Evolutionary conservation across 23 red algal species (phyloP).

Genomic region (Cyanidium caldarium): DNA sequence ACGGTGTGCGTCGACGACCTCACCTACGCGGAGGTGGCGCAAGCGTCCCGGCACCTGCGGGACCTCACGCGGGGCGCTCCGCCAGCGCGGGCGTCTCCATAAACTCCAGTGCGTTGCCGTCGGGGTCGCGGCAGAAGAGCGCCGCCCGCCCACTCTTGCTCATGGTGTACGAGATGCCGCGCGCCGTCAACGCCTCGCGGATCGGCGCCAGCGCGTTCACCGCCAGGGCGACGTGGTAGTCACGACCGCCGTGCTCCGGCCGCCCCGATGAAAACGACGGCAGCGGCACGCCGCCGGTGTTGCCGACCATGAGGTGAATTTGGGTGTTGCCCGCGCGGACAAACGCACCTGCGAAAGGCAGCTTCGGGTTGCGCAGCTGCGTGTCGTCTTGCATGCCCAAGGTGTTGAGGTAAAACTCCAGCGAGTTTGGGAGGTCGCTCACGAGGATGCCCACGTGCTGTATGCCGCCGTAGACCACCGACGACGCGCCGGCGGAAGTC

Average conservation of each 20-base stretch:
- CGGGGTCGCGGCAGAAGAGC: constrained; percentile 69
- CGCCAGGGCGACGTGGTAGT: constrained; percentile 28
- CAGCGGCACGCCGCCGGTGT: constrained; percentile 29
- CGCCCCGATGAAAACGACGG: constrained; percentile 36
- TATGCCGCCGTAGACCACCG: constrained; percentile 55
- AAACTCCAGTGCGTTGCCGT: constrained; percentile 89
- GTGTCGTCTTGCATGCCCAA: constrained; percentile 74
- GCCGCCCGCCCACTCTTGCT: constrained; percentile 75
- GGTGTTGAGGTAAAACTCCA: constrained; percentile 50
- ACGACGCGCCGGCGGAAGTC: no score
- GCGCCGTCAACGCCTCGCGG: constrained; percentile 13
- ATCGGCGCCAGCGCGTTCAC: constrained; percentile 39
- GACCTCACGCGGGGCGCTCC: background rate
- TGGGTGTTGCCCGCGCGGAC: constrained; percentile 52
- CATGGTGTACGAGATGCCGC: constrained; percentile 31
- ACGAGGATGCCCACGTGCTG: constrained; percentile 80
- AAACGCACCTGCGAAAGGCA: constrained; percentile 82
- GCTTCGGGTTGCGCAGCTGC: constrained; percentile 42
- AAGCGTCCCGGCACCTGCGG: background rate
- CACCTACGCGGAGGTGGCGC: constrained; percentile 26
- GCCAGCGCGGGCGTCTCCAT: constrained; percentile 25
- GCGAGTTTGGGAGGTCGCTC: constrained; percentile 17
- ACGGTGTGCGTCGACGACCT: constrained; percentile 61
- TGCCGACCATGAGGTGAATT: constrained; percentile 72
- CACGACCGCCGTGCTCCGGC: constrained; percentile 66